Evolutionary conservation across 108 stramenopile species (phyloP), one percentile per base, ranked within the genome.

Genomic region (Nannochloropsis salina): DNA sequence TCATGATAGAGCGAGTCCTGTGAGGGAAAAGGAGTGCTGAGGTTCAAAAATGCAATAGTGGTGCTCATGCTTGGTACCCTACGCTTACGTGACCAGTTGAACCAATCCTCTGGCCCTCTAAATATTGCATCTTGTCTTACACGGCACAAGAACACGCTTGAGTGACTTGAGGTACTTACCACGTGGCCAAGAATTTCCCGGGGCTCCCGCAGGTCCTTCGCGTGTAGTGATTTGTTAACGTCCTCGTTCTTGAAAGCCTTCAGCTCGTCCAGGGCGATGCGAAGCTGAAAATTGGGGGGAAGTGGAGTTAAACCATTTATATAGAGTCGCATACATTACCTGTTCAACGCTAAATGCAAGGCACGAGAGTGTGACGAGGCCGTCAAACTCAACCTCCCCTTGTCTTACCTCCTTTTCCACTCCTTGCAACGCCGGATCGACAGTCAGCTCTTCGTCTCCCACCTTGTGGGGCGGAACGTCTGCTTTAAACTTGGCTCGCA

Each of bases 221-320:
- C 47, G 47, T 51, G 47, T 1, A 51, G 47, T 15, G 47, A 15
- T n/a, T 74, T 74, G 61, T 74, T 74, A 6, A 74, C n/a, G 61
- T 74, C 61, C 61, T 74, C 61, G 61, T 74, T 74, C 61, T 74
- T 74, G 8, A 74, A 74, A 74, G 61, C 61, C 61, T 74, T 74
- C 8, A 74, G n/a, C 61, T 74, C 61, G 61, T 74, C 61, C 61
- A 74, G 8, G 61, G 61, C 61, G 61, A 74, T 74, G 20, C n/a
- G 61, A n/a, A 74, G 61, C 61, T 74, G 1, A 31, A 31, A 31
- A 31, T 31, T 31, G 31, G 31, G 31, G 31, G 31, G 31, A 31
- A 31, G 31, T 31, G 31, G 31, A 31, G 31, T 31, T 31, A 31
- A 31, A 31, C 31, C 31, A 31, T 31, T 31, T 31, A 31, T 1